A percentile compares a stretch with the other conserved stretches of the same genome.
These are phyloP conservation scores for Calonectria multiphialidica DNA, from an alignment of 2,329 filamentous ascomycete species.

Conservation along the genomic window DNA sequence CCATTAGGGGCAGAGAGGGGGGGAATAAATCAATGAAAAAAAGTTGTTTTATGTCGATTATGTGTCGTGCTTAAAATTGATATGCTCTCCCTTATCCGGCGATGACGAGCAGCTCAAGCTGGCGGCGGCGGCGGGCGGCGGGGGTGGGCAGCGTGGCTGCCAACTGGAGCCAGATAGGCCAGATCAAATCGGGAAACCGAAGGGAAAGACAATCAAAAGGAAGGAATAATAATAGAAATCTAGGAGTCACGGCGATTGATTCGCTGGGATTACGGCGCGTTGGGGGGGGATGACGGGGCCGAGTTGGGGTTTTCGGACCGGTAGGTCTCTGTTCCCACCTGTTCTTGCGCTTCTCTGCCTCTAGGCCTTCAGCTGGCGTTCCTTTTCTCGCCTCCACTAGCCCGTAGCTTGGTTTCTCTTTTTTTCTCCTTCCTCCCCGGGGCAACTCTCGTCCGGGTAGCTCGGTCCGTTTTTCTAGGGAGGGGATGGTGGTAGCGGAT, in stretches of 20 bases:
- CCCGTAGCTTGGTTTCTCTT: neutral
- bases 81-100: slow-evolving; percentile 3
- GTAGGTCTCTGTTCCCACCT: slow-evolving; percentile 13
- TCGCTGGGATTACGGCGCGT: neutral
- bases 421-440: neutral
- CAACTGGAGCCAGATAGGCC: neutral
- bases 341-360: neutral
- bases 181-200: neutral
- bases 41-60: neutral
- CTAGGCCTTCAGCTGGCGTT: neutral
- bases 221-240: slow-evolving; percentile 10
- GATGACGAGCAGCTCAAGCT: neutral
- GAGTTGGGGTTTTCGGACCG: slow-evolving; percentile 20
- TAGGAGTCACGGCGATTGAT: slow-evolving; percentile 11
- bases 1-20: slow-evolving; percentile 39
- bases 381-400: neutral
- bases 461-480: slow-evolving; percentile 20
- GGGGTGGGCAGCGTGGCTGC: neutral
- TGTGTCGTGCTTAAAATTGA: slow-evolving; percentile 19
- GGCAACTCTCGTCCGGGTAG: slow-evolving; percentile 5
- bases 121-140: neutral
- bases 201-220: neutral
- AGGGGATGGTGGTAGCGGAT: neutral
- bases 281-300: slow-evolving; percentile 5
- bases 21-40: neutral